phyloP scores from a whole-genome alignment of 352 stramenopile species.

The Phytophthora idaei region DNA sequence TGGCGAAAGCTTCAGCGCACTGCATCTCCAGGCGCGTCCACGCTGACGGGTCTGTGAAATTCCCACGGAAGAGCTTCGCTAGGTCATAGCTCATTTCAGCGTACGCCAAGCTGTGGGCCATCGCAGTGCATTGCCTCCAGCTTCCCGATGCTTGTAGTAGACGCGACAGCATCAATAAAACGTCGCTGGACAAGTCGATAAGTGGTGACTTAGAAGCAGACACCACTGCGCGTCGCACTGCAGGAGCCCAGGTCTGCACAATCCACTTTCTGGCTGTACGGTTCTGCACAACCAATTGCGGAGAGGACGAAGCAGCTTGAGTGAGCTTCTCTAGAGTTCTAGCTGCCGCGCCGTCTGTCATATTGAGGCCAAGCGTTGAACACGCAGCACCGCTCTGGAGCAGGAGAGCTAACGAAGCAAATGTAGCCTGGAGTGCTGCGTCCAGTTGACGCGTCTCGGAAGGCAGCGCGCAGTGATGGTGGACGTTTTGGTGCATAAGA shows the following conservation, averaged over 20 bases:
- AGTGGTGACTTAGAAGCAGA: constrained; percentile 16
- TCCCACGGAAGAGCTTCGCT: constrained; percentile 34
- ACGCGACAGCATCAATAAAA: constrained; percentile 48
- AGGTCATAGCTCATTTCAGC: constrained; percentile 54
- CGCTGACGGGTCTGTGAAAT: constrained; percentile 1
- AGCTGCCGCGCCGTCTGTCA: constrained; percentile 18
- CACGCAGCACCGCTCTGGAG: constrained; percentile 26
- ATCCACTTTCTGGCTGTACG: constrained; percentile 46
- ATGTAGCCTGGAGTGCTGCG: constrained; percentile 29
- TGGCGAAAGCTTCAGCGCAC: constrained; percentile 47
- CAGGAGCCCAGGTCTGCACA: constrained; percentile 30
- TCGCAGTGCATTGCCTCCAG: constrained; percentile 52
- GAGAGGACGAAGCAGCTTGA: constrained; percentile 27
- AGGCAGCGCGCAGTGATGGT: constrained; percentile 53
- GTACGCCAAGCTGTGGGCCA: constrained; percentile 44
- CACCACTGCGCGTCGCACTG: constrained; percentile 15
- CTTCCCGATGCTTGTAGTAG: constrained; percentile 49
- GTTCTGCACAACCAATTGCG: constrained; percentile 37
- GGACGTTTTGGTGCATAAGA: constrained; percentile 62
- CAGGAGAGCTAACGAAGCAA: constrained; percentile 18
- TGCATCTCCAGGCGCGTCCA: constrained; percentile 50
- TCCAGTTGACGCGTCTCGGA: constrained; percentile 40
- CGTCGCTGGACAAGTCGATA: constrained; percentile 40
- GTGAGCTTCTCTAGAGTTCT: constrained; percentile 36
- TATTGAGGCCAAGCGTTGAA: constrained; percentile 11